phyloP scores from a whole-genome alignment of 139 green algal species.

The Klebsormidium nitens region DNA sequence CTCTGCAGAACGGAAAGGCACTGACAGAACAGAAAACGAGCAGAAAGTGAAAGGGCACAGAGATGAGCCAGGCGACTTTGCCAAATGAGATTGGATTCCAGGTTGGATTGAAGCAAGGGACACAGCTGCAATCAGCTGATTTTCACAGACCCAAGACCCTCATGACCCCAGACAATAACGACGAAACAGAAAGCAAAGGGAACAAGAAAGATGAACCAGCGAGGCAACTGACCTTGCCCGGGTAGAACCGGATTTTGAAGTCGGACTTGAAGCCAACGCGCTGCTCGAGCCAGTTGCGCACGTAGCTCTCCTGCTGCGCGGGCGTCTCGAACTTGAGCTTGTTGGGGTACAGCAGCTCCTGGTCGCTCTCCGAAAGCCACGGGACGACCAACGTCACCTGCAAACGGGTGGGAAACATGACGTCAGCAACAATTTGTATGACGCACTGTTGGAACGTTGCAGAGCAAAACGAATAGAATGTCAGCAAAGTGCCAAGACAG shows the following conservation, averaged over 20 bases:
- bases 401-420: not conserved
- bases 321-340: conserved; percentile 80
- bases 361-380: conserved; percentile 83
- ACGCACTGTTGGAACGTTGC: too few relatives aligned
- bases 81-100: too few relatives aligned
- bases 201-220: not conserved
- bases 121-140: not conserved
- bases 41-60: too few relatives aligned
- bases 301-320: conserved; percentile 75
- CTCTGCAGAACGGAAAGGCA: too few relatives aligned
- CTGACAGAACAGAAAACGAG: too few relatives aligned
- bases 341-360: conserved; percentile 85
- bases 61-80: too few relatives aligned
- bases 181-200: conserved; percentile 13
- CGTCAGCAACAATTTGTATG: too few relatives aligned
- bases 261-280: conserved; percentile 82
- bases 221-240: conserved; percentile 41
- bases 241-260: conserved; percentile 86
- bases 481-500: too few relatives aligned
- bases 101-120: too few relatives aligned
- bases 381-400: conserved; percentile 78
- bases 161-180: too few relatives aligned
- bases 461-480: too few relatives aligned
- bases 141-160: too few relatives aligned
- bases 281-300: conserved; percentile 81